Evolutionary conservation across 495 filamentous ascomycete genomes (phyloP).

Genomic region (Aspergillus cavernicola): DNA sequence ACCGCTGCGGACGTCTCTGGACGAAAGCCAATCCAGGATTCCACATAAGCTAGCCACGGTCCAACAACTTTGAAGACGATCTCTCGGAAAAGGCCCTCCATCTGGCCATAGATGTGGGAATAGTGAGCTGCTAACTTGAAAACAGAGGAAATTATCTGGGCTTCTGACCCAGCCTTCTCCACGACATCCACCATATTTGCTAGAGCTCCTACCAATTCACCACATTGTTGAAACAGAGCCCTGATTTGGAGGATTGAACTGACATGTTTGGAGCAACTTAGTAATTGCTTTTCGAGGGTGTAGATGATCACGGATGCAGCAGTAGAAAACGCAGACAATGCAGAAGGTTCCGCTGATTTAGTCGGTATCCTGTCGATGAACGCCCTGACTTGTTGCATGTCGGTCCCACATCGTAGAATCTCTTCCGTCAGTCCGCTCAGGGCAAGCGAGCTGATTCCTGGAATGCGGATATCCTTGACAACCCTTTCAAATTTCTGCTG

Average conservation of each 20-base stretch:
- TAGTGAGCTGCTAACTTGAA: slow-evolving; percentile 60
- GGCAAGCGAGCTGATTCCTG: slow-evolving; percentile 60
- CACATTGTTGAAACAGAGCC: slow-evolving; percentile 57
- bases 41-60: slow-evolving; percentile 68
- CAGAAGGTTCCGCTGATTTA: slow-evolving; percentile 28
- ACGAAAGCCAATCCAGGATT: slow-evolving; percentile 74
- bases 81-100: slow-evolving; percentile 61
- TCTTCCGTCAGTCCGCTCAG: slow-evolving; percentile 54
- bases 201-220: slow-evolving; percentile 60
- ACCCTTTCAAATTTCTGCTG: slow-evolving; percentile 55
- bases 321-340: slow-evolving; percentile 36
- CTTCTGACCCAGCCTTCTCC: slow-evolving; percentile 55
- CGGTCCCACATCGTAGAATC: slow-evolving; percentile 63
- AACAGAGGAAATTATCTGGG: slow-evolving; percentile 63
- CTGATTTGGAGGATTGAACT: slow-evolving; percentile 62
- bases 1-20: slow-evolving; percentile 45
- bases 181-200: slow-evolving; percentile 54
- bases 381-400: slow-evolving; percentile 57
- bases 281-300: slow-evolving; percentile 36
- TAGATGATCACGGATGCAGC: slow-evolving; percentile 33
- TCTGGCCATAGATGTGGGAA: slow-evolving; percentile 57
- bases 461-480: slow-evolving; percentile 55
- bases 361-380: slow-evolving; percentile 48
- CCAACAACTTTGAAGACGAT: slow-evolving; percentile 59
- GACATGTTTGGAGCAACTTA: slow-evolving; percentile 19